Conservation (phyloP, 2,329 filamentous ascomycete genomes). For the Hypoxylon sp. region DNA sequence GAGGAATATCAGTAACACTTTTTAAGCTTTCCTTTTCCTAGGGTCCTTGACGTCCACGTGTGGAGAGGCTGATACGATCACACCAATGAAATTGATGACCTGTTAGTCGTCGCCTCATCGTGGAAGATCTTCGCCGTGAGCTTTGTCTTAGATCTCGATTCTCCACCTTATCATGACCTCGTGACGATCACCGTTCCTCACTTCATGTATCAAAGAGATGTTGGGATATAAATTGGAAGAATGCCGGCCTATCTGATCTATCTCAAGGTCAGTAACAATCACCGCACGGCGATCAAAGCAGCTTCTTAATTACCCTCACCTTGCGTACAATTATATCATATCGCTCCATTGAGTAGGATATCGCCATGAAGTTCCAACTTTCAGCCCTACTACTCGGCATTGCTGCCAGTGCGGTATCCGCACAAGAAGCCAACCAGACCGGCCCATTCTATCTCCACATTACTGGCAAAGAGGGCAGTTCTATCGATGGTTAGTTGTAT, state of each 20-base stretch:
- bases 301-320: conserved; percentile 1
- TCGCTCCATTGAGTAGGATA: conserved; percentile 6
- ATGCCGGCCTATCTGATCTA: conserved; percentile 10
- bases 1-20: conserved; percentile 5
- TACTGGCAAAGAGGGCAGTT: conserved; percentile 48
- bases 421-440: conserved; percentile 52
- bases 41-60: conserved; percentile 32
- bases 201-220: conserved; percentile 7
- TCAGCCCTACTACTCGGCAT: conserved; percentile 50
- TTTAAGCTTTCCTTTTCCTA: conserved; percentile 18
- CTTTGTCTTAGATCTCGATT: conserved; percentile 15
- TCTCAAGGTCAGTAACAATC: conserved; percentile 1
- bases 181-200: conserved; percentile 30
- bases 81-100: conserved; percentile 24
- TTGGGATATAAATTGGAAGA: conserved; percentile 33
- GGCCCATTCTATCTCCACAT: conserved; percentile 57
- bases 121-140: conserved; percentile 24
- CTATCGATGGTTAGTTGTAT: conserved; percentile 49
- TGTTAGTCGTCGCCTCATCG: conserved; percentile 9
- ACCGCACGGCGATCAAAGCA: conserved; percentile 10
- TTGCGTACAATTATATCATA: conserved; percentile 7
- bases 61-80: conserved; percentile 38
- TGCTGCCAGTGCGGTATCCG: conserved; percentile 50
- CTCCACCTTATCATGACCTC: conserved; percentile 32
- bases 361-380: conserved; percentile 53